Base-by-base conservation (phyloP, 306 rosid species). In the Cicer chorassanicum region DNA sequence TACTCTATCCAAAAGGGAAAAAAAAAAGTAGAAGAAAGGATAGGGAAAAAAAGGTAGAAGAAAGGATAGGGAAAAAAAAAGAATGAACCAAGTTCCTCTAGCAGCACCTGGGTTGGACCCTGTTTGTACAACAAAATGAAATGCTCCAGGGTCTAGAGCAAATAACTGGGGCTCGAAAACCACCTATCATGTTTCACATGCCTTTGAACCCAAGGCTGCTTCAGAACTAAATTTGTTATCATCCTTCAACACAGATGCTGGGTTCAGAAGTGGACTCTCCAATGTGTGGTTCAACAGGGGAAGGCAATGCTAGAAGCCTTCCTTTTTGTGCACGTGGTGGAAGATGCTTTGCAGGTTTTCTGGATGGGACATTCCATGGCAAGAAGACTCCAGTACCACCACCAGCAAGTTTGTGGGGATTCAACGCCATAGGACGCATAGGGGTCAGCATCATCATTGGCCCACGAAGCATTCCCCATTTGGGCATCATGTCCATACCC, bases 331-430 rank as follows among this genome's bases (percentile, higher is more conserved):
- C 99, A 0, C 99, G 97, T 0, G 98, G 99, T 6, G 98, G 99
- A 82, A 95, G 96, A 84, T 95, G 98, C 77, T 88, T 95, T 15
- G 88, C 87, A 59, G 87, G 91, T 66, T 92, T 95, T 80, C 93
- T 90, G 29, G 99, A 72, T 50, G 85, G 86, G 59, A 83, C 82
- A 42, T 93, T 86, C 99, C 99, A 95, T 2, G 99, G 99, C 75
- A 94, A 82, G 88, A 94, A 94, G 43, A 94, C 99, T 5, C 99
- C 99, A 9, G 99, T 95, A 40, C 98, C 98, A 65, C 91, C 89
- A 44, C 78, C 88, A 56, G 86, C 87, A 36, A 87, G 80, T 68
- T 82, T 85, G 72, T 50, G 87, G 11, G 93, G 88, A 68, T 87
- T 89, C 80, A 83, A 4, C 46, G 78, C 83, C 89, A 90, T 43